Base-by-base conservation (phyloP, 805 yeast genomes). In the Yamadazyma akitaensis region DNA sequence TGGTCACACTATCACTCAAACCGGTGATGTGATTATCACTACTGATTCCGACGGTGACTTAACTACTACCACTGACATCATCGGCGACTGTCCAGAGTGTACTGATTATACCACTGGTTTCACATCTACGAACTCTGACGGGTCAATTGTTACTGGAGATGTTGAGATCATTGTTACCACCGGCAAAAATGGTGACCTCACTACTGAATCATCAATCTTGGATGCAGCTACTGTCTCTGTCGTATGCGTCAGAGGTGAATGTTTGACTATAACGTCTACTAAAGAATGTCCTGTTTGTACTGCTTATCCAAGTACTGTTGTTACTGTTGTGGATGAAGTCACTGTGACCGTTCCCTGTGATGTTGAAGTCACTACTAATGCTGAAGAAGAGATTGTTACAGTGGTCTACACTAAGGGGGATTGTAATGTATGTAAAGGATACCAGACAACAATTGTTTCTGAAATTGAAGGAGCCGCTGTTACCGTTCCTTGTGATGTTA, bases 61-160 rank as follows among this genome's bases (percentile, higher is more conserved):
- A 28, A 38, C 41, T 28, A 36, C 44, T 37, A 58, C 67, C 53
- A 50, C 63, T 48, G 65, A 65, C 38, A 43, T 54, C 51, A 64
- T 69, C 48, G 60, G 54, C 32, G 47, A 44, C 37, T 44, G 44
- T 35, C 48, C 48, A 25, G 48, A 44, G n/a, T 44, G 48, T 34
- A 44, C 48, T 24, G 47, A 38, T 18, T 44, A 28, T 44, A 37
- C 40, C 12, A 28, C 43, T 37, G 44, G 44, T n/a, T 44, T 26
- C 25, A 40, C 44, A 25, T 18, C 48, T 13, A 44, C 48, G 19
- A 25, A 40, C 11, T 26, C 43, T 33, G 43, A 37, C 24, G 49
- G 45, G 13, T 11, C 42, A 5, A 32, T 31, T 19, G 37, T 42
- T 25, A 43, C 46, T 17, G 47, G 46, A 6, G 16, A 40, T 8